These are phyloP conservation scores for Chrysoporthe deuterocubensis DNA, from an alignment of 2,329 filamentous ascomycete genomes.

Conservation along the genomic window DNA sequence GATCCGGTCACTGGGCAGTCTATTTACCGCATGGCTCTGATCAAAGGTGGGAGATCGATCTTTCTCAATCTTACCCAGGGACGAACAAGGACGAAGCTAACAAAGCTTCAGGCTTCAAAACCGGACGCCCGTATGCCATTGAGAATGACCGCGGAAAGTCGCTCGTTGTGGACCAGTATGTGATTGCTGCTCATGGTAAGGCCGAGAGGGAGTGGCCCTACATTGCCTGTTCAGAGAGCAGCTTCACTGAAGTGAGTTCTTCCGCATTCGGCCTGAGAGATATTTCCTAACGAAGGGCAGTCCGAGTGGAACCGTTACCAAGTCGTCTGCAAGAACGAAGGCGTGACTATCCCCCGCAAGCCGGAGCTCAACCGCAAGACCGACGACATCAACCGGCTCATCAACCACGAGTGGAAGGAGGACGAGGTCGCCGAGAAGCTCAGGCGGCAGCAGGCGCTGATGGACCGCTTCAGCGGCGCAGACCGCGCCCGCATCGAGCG, in stretches of 20 bases:
- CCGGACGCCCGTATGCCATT: slow-evolving; percentile 83
- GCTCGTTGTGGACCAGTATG: slow-evolving; percentile 86
- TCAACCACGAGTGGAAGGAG: slow-evolving; percentile 82
- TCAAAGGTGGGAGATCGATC: slow-evolving; percentile 69
- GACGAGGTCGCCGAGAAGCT: slow-evolving; percentile 82
- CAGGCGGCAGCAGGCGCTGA: slow-evolving; percentile 69
- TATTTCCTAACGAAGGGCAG: slow-evolving; percentile 43
- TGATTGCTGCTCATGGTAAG: slow-evolving; percentile 80
- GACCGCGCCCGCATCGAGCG: slow-evolving; percentile 71
- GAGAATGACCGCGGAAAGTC: slow-evolving; percentile 72
- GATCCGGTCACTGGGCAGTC: slow-evolving; percentile 73
- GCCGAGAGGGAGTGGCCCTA: slow-evolving; percentile 86
- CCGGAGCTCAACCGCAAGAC: slow-evolving; percentile 70
- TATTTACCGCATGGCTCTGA: slow-evolving; percentile 84
- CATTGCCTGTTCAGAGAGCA: slow-evolving; percentile 83
- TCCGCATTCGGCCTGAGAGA: background rate
- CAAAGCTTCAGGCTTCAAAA: slow-evolving; percentile 65
- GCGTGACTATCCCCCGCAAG: slow-evolving; percentile 74
- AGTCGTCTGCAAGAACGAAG: slow-evolving; percentile 72
- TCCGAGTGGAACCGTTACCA: slow-evolving; percentile 82
- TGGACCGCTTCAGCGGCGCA: slow-evolving; percentile 66
- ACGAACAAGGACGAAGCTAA: background rate
- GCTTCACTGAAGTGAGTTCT: slow-evolving; percentile 74
- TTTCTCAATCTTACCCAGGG: slow-evolving; percentile 33
- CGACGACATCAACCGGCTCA: slow-evolving; percentile 76